Conservation (phyloP, 106 monocot species). For the Iris macrosiphon region DNA sequence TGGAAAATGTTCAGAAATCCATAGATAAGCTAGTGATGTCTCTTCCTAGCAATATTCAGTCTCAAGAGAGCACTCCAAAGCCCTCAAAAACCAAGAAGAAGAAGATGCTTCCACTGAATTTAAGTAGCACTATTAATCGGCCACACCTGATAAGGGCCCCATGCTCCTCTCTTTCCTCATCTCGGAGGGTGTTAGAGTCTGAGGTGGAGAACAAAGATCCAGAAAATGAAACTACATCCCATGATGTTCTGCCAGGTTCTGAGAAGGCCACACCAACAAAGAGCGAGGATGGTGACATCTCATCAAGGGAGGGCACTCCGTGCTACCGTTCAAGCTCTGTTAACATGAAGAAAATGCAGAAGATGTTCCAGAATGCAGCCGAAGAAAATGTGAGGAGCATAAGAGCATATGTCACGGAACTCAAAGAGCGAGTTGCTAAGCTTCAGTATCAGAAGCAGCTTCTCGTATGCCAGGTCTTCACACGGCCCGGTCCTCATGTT, state of each 20-base stretch:
- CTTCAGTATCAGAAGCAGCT: conserved; percentile 96
- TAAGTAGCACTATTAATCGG: conserved; percentile 30
- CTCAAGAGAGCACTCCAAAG: conserved; percentile 25
- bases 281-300: conserved; percentile 47
- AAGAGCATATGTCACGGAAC: conserved; percentile 79
- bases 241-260: conserved; percentile 22
- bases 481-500: too few species aligned
- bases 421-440: conserved; percentile 91
- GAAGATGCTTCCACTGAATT: conserved; percentile 43
- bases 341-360: conserved; percentile 94
- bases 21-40: conserved; percentile 77
- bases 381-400: conserved; percentile 86
- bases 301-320: conserved; percentile 71
- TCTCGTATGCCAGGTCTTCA: conserved; percentile 69
- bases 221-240: conserved; percentile 15
- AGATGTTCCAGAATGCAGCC: conserved; percentile 93
- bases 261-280: conserved; percentile 53
- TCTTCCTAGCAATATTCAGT: conserved; percentile 33
- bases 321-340: conserved; percentile 65
- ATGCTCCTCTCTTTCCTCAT: conserved; percentile 70
- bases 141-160: conserved; percentile 57
- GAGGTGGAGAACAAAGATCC: conserved; percentile 69
- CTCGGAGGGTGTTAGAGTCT: conserved; percentile 23
- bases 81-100: conserved; percentile 38
- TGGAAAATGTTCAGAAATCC: conserved; percentile 86